Percentiles rank a stretch among this genome's conserved stretches.
Conservation (phyloP, 805 yeast species). For the Kazachstania psychrophila region DNA sequence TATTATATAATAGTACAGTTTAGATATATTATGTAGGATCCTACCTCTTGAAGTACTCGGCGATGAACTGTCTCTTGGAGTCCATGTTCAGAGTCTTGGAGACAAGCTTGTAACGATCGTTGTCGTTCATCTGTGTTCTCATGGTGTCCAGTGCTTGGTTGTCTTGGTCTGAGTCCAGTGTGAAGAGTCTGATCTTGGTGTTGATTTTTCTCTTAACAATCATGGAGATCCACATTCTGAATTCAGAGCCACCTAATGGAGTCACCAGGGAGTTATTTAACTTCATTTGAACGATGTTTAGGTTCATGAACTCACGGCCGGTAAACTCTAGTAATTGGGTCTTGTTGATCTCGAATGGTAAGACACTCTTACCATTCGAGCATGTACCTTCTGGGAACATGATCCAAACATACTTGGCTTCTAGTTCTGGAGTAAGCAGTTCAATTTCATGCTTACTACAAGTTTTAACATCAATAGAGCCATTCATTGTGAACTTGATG, state of each 20-base stretch:
- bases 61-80: conserved; percentile 38
- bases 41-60: too few relatives aligned
- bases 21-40: too few relatives aligned
- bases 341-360: conserved; percentile 42
- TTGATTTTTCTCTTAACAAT: not conserved
- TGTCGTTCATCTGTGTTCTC: conserved; percentile 31
- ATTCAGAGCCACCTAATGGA: conserved; percentile 19
- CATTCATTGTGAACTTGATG: conserved; percentile 16
- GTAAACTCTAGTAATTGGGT: conserved; percentile 14
- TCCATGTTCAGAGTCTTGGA: conserved; percentile 36
- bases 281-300: conserved; percentile 24
- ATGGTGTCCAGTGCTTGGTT: conserved; percentile 17
- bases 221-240: not conserved
- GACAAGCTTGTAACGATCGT: conserved; percentile 42
- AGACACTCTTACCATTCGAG: conserved; percentile 69
- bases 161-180: too few relatives aligned
- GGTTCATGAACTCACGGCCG: conserved; percentile 7
- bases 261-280: conserved; percentile 27
- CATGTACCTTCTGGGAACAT: conserved; percentile 76
- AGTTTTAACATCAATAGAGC: conserved; percentile 14
- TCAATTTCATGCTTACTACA: not conserved
- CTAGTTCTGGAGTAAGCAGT: not conserved
- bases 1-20: not conserved
- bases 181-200: too few relatives aligned
- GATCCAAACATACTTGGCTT: conserved; percentile 37